These are phyloP conservation scores for Cladobotryum mycophilum DNA, from an alignment of 2,329 filamentous ascomycete genomes.

Conservation along the genomic window DNA sequence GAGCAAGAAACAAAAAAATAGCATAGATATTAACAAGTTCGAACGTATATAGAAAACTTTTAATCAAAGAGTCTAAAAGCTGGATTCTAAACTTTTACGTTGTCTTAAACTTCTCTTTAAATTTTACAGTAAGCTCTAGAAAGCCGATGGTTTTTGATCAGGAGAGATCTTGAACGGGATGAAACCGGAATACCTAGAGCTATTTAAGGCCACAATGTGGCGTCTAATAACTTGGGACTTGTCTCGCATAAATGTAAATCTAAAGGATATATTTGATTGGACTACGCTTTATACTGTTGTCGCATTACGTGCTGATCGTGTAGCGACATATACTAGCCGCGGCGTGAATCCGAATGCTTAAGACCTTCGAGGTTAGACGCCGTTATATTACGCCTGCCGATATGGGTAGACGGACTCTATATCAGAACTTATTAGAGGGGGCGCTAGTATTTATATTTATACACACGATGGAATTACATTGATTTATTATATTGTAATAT, in stretches of 20 bases:
- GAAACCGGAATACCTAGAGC: neutral
- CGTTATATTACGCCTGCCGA: neutral
- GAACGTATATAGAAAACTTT: neutral
- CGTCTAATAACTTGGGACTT: too few relatives aligned
- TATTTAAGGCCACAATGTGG: neutral
- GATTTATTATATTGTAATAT: neutral
- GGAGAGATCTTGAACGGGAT: neutral
- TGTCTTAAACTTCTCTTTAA: too few relatives aligned
- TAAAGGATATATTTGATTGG: neutral
- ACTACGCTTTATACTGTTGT: neutral
- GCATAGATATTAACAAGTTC: neutral
- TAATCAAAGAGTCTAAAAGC: neutral
- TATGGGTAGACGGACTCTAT: neutral
- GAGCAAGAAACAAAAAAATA: neutral
- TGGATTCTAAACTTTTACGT: too few relatives aligned
- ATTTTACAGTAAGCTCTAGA: too few relatives aligned
- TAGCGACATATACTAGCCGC: too few relatives aligned
- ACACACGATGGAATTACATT: neutral
- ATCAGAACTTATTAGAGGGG: neutral
- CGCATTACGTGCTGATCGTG: too few relatives aligned
- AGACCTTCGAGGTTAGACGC: neutral
- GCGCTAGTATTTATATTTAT: neutral
- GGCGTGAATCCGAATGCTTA: neutral
- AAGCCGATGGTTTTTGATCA: too few relatives aligned
- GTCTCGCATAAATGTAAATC: neutral